phyloP scores from a whole-genome alignment of 2,329 filamentous ascomycete genomes.

The Helotiales sp. region DNA sequence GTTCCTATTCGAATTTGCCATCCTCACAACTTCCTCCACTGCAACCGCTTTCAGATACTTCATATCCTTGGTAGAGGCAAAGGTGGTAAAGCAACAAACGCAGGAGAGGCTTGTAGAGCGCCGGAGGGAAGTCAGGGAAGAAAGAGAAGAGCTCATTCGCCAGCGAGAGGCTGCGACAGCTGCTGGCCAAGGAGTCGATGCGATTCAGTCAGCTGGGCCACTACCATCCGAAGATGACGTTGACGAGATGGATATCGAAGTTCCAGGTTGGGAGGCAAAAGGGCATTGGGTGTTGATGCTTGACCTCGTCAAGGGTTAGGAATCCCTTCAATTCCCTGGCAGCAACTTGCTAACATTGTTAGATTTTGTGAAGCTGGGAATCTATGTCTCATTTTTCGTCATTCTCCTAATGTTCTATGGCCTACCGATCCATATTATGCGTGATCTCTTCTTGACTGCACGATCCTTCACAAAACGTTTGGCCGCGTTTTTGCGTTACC shows the following conservation, averaged over 20 bases:
- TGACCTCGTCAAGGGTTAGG: conserved; percentile 76
- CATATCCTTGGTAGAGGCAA: conserved; percentile 75
- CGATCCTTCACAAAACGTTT: conserved; percentile 88
- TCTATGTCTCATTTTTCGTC: conserved; percentile 90
- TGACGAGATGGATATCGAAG: conserved; percentile 91
- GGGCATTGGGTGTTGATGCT: conserved; percentile 88
- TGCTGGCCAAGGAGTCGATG: conserved; percentile 33
- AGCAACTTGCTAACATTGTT: conserved; percentile 10
- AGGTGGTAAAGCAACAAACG: conserved; percentile 74
- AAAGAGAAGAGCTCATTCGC: conserved; percentile 50
- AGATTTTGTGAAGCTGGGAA: conserved; percentile 89
- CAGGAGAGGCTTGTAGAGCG: conserved; percentile 66
- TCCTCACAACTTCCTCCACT: conserved; percentile 76
- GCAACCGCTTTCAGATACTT: conserved; percentile 79
- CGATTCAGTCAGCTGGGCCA: conserved; percentile 38
- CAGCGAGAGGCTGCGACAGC: conserved; percentile 39
- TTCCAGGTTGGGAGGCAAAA: conserved; percentile 95
- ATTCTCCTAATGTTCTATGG: conserved; percentile 94
- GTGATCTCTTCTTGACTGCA: conserved; percentile 92
- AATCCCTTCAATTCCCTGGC: neutral
- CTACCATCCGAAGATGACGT: conserved; percentile 71
- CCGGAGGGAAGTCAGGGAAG: conserved; percentile 64
- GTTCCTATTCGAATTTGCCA: conserved; percentile 97
- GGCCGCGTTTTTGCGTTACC: conserved; percentile 85
- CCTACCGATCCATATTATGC: conserved; percentile 92